These are phyloP conservation scores for Colletotrichum tanaceti DNA, from an alignment of 2,329 filamentous ascomycete genomes.

Conservation along the genomic window DNA sequence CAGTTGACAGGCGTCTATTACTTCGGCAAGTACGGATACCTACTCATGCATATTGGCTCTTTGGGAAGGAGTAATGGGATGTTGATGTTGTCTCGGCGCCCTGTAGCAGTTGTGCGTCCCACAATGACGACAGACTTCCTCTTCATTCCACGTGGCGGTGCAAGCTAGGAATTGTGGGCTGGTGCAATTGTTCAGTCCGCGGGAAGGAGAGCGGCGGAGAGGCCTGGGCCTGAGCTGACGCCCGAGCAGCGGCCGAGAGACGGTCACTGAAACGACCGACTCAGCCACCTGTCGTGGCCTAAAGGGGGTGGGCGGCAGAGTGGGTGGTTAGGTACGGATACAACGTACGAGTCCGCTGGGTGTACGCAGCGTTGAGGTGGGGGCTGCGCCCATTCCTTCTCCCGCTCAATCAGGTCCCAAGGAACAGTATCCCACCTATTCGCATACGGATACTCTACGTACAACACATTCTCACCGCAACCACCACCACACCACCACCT, in stretches of 20 bases:
- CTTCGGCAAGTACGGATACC: not conserved
- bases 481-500: conserved; percentile 28
- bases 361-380: conserved; percentile 9
- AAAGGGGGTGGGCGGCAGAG: too few species aligned
- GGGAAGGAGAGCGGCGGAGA: conserved; percentile 5
- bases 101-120: conserved; percentile 28
- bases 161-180: conserved; percentile 23
- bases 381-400: conserved; percentile 23
- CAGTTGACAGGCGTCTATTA: not conserved
- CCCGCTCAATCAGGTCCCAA: conserved; percentile 29
- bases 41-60: not conserved
- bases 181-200: not conserved
- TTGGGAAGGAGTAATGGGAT: not conserved
- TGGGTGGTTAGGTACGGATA: too few species aligned
- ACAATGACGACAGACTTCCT: conserved; percentile 40
- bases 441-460: conserved; percentile 8
- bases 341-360: too few species aligned
- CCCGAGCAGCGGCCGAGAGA: conserved; percentile 34
- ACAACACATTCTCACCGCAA: conserved; percentile 30
- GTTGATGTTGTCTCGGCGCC: not conserved
- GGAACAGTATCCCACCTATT: conserved; percentile 29
- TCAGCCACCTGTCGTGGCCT: conserved; percentile 37
- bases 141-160: conserved; percentile 38
- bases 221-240: conserved; percentile 32
- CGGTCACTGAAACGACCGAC: conserved; percentile 37